These are phyloP conservation scores for Chlamydomonas urium DNA, from an alignment of 139 green algal species.

Conservation along the genomic window DNA sequence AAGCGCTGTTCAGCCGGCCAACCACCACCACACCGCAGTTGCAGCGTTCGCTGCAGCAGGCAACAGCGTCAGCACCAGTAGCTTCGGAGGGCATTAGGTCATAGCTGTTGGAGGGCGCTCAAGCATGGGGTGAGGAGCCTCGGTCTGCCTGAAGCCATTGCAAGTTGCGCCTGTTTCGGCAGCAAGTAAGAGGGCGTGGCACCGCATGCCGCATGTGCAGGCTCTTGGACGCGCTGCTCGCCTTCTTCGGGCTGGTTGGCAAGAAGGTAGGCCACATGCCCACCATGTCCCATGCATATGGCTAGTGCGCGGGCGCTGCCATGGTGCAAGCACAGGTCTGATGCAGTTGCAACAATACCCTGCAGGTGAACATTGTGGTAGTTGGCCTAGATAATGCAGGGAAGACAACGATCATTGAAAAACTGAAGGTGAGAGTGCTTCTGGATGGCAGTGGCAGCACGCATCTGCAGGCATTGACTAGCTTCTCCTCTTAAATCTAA, in stretches of 20 bases:
- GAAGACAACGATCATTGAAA: constrained; percentile 75
- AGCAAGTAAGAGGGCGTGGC: too few relatives aligned
- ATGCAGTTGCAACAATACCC: not conserved
- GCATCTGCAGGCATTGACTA: not conserved
- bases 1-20: too few relatives aligned
- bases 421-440: constrained; percentile 52
- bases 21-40: too few relatives aligned
- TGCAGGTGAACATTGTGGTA: constrained; percentile 71
- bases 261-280: constrained; percentile 5
- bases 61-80: too few relatives aligned
- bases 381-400: constrained; percentile 81
- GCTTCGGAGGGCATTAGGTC: too few relatives aligned
- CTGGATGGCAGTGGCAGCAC: not conserved
- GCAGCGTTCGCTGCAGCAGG: too few relatives aligned
- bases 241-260: not conserved
- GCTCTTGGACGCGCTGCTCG: not conserved
- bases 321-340: not conserved
- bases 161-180: too few relatives aligned
- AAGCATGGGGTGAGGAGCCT: too few relatives aligned
- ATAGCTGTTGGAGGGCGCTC: too few relatives aligned
- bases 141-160: too few relatives aligned
- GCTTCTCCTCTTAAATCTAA: constrained; percentile 1
- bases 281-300: too few relatives aligned
- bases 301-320: not conserved
- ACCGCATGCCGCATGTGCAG: too few relatives aligned